Percentiles rank a stretch among this genome's conserved stretches.
phyloP scores from a whole-genome alignment of 176 grass and related monocot genomes.

The Elaeis guineensis region DNA sequence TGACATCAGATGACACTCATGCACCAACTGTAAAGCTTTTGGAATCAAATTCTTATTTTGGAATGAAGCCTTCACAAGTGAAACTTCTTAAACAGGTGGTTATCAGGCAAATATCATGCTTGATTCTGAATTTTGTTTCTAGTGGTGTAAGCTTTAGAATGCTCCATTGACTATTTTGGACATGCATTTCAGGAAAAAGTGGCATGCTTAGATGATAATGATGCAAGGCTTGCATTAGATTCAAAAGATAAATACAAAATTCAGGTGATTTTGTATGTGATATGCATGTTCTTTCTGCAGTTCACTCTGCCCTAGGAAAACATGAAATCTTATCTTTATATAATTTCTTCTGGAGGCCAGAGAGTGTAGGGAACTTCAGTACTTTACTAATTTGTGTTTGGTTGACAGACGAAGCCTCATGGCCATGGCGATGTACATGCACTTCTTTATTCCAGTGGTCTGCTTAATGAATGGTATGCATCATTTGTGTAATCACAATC shows the following conservation, averaged over 20 bases:
- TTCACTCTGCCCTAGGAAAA: too few species aligned
- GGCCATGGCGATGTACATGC: constrained; percentile 94
- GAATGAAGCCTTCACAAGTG: constrained; percentile 85
- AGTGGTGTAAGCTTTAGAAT: neutral
- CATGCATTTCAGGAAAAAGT: constrained; percentile 74
- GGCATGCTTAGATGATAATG: constrained; percentile 77
- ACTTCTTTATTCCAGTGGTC: constrained; percentile 89
- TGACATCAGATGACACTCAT: constrained; percentile 98
- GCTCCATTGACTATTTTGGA: constrained; percentile 7
- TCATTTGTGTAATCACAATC: constrained; percentile 7
- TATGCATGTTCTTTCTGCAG: too few species aligned
- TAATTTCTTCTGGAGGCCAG: too few species aligned
- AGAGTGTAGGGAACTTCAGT: too few species aligned
- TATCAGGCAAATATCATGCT: constrained; percentile 5
- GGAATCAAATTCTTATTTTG: constrained; percentile 87
- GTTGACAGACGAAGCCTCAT: constrained; percentile 89
- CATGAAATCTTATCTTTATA: too few species aligned
- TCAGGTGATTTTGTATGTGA: constrained; percentile 44
- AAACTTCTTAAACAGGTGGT: constrained; percentile 86
- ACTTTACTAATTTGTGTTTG: constrained; percentile 14
- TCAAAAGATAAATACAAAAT: constrained; percentile 93
- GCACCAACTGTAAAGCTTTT: constrained; percentile 58
- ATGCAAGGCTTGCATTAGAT: constrained; percentile 87
- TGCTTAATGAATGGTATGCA: constrained; percentile 73
- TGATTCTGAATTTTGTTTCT: constrained; percentile 1